Evolutionary conservation across 139 green algal genomes (phyloP).

Genomic region (Chlorella sp.): DNA sequence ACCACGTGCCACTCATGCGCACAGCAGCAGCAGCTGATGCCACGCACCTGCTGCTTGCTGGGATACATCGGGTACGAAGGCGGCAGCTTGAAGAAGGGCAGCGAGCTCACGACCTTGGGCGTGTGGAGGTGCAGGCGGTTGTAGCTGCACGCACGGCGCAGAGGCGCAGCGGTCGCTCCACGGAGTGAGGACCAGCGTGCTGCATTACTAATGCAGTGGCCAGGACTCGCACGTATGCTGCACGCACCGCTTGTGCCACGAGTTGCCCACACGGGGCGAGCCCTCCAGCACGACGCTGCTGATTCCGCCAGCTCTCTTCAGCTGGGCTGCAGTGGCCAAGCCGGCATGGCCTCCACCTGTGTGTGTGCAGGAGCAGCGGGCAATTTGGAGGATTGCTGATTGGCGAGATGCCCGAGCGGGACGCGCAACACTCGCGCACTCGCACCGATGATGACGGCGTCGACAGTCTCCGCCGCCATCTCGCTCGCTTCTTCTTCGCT

Average conservation of each 20-base stretch:
- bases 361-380: too few relatives aligned
- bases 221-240: neutral
- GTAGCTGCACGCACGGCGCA: neutral
- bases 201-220: neutral
- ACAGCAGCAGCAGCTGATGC: neutral
- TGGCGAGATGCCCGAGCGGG: too few relatives aligned
- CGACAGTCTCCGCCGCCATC: too few relatives aligned
- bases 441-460: too few relatives aligned
- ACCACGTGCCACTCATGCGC: neutral
- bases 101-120: neutral
- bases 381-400: too few relatives aligned
- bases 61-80: neutral
- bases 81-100: too few relatives aligned
- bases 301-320: neutral
- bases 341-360: neutral
- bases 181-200: neutral
- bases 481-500: too few relatives aligned
- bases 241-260: neutral
- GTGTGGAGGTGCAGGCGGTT: slow-evolving; percentile 5
- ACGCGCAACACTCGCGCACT: too few relatives aligned
- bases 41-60: neutral
- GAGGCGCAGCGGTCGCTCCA: neutral
- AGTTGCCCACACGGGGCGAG: neutral
- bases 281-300: neutral
- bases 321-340: slow-evolving; percentile 1